Evolutionary conservation across 306 rosid genomes (phyloP).

Genomic region (Oemleria cerasiformis): DNA sequence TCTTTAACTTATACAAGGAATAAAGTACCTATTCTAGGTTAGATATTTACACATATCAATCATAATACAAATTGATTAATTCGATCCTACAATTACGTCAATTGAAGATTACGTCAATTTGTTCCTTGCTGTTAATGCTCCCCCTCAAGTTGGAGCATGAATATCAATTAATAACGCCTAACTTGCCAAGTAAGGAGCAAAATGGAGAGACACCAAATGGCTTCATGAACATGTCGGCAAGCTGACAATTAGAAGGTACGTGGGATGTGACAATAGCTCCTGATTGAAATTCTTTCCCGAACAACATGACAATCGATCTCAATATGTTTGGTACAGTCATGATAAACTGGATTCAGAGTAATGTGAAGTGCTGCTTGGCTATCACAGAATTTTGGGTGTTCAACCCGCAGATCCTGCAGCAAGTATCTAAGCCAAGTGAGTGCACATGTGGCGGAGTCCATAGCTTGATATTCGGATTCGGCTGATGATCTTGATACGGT

Average conservation of each 20-base stretch:
- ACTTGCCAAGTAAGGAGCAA: no score
- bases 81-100: no score
- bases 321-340: neutral
- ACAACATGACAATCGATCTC: neutral
- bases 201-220: no score
- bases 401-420: neutral
- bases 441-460: neutral
- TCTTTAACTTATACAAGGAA: no score
- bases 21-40: no score
- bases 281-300: neutral
- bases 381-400: neutral
- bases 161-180: no score
- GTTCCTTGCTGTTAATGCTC: no score
- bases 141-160: no score
- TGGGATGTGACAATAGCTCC: neutral
- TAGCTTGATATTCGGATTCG: neutral
- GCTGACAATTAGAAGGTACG: neutral
- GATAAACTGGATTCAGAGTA: neutral
- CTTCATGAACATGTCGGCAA: neutral
- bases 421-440: neutral
- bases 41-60: no score
- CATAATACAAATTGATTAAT: no score
- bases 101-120: no score
- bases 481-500: neutral
- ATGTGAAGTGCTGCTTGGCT: neutral